Base-by-base conservation (phyloP, 2,329 filamentous ascomycete species). In the Penicillium digitatum region DNA sequence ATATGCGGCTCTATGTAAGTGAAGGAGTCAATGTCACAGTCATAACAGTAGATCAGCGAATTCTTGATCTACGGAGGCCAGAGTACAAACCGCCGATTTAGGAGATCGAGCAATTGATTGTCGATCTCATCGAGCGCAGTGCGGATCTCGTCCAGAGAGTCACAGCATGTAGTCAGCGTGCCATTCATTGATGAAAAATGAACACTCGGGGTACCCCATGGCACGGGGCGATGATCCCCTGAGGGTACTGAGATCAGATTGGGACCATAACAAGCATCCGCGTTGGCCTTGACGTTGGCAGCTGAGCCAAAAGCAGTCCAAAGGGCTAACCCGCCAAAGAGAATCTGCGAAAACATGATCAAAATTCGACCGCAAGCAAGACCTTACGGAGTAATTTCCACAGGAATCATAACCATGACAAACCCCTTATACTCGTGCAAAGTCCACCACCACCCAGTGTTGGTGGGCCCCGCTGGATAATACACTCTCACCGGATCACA, bases 171-270 rank as follows among this genome's bases (percentile, higher is more conserved):
- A 18, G 50, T 49, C 2, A 48, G 6, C 1, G 44, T 56, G 8
- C 50, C 50, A n/a, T 49, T 54, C 18, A 54, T 32, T 9, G 48
- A 43, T 3, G 54, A 56, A n/a, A 45, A 56, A 34, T 56, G 44
- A 11, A 56, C 38, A 35, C 49, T 53, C 5, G 54, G 54, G 6
- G 26, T 43, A 2, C 54, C 49, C 49, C 49, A 56, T 37, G 54
- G 49, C 16, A 47, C 42, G 2, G 16, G 29, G n/a, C 48, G 48
- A 16, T 45, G n/a, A 18, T 51, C 39, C 1, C 18, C n/a, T 31
- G 48, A 51, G 27, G 48, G 39, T 4, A n/a, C 3, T 18, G 31
- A 37, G n/a, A 5, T 31, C 24, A 38, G 14, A 20, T 26, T 11
- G 5, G 50, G 24, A 29, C 20, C 20, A 48, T 53, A 53, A 5